phyloP scores from a whole-genome alignment of 768 basidiomycete species.

The Psilocybe sp. region DNA sequence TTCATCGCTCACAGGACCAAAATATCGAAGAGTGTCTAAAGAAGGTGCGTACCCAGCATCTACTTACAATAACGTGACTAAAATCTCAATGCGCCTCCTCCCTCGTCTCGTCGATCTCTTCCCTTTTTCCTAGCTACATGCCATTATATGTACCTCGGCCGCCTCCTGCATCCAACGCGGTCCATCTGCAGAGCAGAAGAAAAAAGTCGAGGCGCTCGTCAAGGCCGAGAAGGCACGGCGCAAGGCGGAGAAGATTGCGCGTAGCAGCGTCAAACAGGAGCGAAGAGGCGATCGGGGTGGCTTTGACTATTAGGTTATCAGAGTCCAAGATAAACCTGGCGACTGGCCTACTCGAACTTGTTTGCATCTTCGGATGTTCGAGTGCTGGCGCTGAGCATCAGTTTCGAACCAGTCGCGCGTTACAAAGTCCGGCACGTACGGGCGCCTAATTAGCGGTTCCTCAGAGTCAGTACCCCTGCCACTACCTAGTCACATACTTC shows the following conservation, averaged over 20 bases:
- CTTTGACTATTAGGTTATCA: conserved; percentile 9
- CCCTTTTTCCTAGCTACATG: conserved; percentile 43
- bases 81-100: too few relatives aligned
- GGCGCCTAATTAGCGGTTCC: too few relatives aligned
- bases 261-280: conserved; percentile 48
- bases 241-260: conserved; percentile 48
- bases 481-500: too few relatives aligned
- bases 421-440: too few relatives aligned
- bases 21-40: conserved; percentile 71
- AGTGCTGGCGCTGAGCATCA: too few relatives aligned
- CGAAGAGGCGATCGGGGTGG: conserved; percentile 12
- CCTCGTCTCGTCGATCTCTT: too few relatives aligned
- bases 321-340: too few relatives aligned
- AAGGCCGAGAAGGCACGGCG: conserved; percentile 46
- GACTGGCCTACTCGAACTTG: too few relatives aligned
- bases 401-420: too few relatives aligned
- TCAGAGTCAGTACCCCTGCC: too few relatives aligned
- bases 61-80: too few relatives aligned
- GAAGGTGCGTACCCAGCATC: conserved; percentile 42
- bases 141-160: conserved; percentile 46
- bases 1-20: conserved; percentile 73
- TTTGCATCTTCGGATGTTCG: too few relatives aligned
- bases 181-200: conserved; percentile 53
- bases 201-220: conserved; percentile 45
- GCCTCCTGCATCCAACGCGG: conserved; percentile 46